Evolutionary conservation across 2,329 filamentous ascomycete species (phyloP).

Genomic region (Dichotomopilus funicola): DNA sequence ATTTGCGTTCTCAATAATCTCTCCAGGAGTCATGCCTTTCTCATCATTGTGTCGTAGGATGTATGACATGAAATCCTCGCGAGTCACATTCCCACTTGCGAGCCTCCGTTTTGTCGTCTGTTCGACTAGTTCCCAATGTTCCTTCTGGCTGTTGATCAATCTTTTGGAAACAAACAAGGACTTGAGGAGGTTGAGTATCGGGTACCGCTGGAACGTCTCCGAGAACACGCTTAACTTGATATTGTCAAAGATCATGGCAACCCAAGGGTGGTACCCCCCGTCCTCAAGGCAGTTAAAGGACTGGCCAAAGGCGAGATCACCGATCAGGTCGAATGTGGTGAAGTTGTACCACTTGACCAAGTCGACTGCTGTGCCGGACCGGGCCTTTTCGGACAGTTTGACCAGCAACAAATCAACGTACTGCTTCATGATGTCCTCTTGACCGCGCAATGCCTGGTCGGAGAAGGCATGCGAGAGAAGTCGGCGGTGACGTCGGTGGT

Average conservation of each 20-base stretch:
- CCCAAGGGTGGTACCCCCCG: slow-evolving; percentile 23
- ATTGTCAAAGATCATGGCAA: slow-evolving; percentile 22
- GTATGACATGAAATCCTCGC: slow-evolving; percentile 15
- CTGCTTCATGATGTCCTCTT: slow-evolving; percentile 22
- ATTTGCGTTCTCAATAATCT: slow-evolving; percentile 13
- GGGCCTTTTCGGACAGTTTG: slow-evolving; percentile 17
- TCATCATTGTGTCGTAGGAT: slow-evolving; percentile 11
- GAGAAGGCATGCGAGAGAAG: slow-evolving; percentile 25
- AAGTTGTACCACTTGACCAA: slow-evolving; percentile 25
- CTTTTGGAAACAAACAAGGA: slow-evolving; percentile 2
- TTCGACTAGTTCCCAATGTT: slow-evolving; percentile 3
- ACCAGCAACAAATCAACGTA: slow-evolving; percentile 18
- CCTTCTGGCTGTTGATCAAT: slow-evolving; percentile 3
- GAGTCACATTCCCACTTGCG: neutral
- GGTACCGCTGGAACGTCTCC: slow-evolving; percentile 2
- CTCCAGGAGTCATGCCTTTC: slow-evolving; percentile 5
- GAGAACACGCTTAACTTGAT: slow-evolving; percentile 14
- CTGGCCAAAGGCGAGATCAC: slow-evolving; percentile 24
- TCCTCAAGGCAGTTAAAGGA: slow-evolving; percentile 22
- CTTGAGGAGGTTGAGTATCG: neutral
- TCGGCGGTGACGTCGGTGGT: slow-evolving; percentile 25
- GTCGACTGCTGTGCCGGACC: slow-evolving; percentile 16
- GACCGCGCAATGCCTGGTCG: slow-evolving; percentile 22
- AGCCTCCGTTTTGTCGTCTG: slow-evolving; percentile 4
- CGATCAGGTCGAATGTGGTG: slow-evolving; percentile 25